phyloP scores from a whole-genome alignment of 2,329 filamentous ascomycete genomes.

The Penicillium expansum region DNA sequence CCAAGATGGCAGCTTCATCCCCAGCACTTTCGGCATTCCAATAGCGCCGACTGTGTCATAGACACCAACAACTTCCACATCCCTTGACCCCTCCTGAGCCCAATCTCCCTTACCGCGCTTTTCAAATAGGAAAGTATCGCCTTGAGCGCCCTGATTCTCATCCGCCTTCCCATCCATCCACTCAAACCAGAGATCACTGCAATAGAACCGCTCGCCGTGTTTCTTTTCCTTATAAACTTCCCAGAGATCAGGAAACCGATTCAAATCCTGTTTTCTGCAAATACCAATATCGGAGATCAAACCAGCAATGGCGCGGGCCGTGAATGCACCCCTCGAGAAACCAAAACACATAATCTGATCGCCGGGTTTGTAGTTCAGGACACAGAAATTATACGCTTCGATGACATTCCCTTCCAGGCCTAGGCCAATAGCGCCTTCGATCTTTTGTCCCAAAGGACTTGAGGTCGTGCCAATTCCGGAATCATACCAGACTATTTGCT shows the following conservation, averaged over 20 bases:
- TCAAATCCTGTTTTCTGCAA: conserved; percentile 17
- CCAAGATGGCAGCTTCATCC: conserved; percentile 14
- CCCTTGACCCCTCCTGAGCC: conserved; percentile 15
- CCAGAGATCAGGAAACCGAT: conserved; percentile 22
- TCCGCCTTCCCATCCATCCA: conserved; percentile 22
- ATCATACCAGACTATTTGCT: conserved; percentile 36
- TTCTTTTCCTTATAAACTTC: conserved; percentile 16
- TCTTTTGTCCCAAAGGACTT: conserved; percentile 22
- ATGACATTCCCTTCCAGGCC: conserved; percentile 21
- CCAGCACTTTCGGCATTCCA: conserved; percentile 30
- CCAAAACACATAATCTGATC: conserved; percentile 25
- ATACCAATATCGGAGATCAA: conserved; percentile 23
- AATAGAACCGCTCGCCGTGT: conserved; percentile 16
- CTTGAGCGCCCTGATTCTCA: conserved; percentile 18
- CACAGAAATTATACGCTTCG: conserved; percentile 24
- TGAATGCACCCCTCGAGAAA: conserved; percentile 22
- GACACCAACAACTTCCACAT: conserved; percentile 32
- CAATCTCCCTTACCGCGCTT: conserved; percentile 11
- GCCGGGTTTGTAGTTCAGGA: conserved; percentile 19
- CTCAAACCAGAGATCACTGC: conserved; percentile 22
- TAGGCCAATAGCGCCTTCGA: conserved; percentile 24
- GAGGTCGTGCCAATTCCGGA: conserved; percentile 33
- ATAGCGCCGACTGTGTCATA: conserved; percentile 36
- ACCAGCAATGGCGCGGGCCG: conserved; percentile 21
- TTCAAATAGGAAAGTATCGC: conserved; percentile 12